Base-by-base conservation (phyloP, 345 rosid genomes). In the Populus deltoides region DNA sequence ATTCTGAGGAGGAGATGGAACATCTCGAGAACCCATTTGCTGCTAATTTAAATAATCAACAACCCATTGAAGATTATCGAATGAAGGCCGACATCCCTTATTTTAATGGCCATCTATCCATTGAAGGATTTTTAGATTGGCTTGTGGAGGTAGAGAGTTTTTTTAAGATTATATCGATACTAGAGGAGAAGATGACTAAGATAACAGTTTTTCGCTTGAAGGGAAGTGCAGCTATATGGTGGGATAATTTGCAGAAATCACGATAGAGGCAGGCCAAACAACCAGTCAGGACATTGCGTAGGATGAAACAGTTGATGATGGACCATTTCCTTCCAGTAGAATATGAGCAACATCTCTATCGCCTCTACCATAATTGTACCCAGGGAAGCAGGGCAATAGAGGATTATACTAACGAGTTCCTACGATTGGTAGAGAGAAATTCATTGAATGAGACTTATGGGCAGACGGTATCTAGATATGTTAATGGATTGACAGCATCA, bases 331-430 rank as follows among this genome's bases (percentile, higher is more conserved):
- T 51, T 51, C 57, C 1, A 18, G 3, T 51, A 6, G 57, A 51
- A 18, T 51, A 51, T 51, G 57, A 18, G 22, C 3, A 17, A 0
- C 57, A 51, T 51, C 57, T 51, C 0, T 51, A 17, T 51, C 3
- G 9, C 9, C n/a, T 51, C 0, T 51, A 51, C 0, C n/a, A 51
- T 51, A 18, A 51, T 51, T 51, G 57, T 51, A 0, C 0, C 57
- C 3, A 51, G n/a, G n/a, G n/a, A 18, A 51, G n/a, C 9, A 51
- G 3, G 0, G 0, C 9, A 0, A 3, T 51, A 0, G 9, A 51
- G 0, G 57, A 6, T 51, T 51, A 18, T 0, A 51, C 57, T 51
- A 1, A 51, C 1, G n/a, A 51, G 0, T 51, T 51, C 0, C 2
- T 51, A 51, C 3, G 8, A 9, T 51, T 51, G 57, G n/a, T 3